Base-by-base conservation (phyloP, 768 basidiomycete species). In the Trametes coccinea region DNA sequence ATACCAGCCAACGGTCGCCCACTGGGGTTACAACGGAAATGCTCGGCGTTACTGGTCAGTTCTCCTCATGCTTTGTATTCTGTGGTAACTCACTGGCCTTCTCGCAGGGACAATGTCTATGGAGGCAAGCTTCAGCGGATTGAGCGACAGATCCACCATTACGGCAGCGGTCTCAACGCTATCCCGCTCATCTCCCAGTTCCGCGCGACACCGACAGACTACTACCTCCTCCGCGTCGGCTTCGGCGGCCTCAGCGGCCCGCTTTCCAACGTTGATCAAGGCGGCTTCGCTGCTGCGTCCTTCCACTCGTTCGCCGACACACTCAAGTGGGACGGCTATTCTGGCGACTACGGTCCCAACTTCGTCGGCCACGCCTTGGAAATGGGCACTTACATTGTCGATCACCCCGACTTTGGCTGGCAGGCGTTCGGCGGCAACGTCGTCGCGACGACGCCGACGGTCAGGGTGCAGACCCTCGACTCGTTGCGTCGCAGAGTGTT, bases 11-110 rank as follows among this genome's bases (percentile, higher is more conserved):
- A 74, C 80, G 5, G 77, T 84, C 37, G 78, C 83, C n/a, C 83
- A 84, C 68, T 85, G 83, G 83, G 83, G 82, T 14, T 84, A 84
- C 70, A 84, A 84, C 64, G 83, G 83, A 6, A 84, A 84, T 66
- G 83, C 83, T 1, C 73, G 83, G 55, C 77, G 83, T 33, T 84
- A 83, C 71, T 83, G 82, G 83, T 82, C 56, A 50, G 74, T 69
- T 29, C 41, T 49, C 29, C 8, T 9, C 9, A 2, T 9, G 22
- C 16, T 30, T 0, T 11, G 9, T 3, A 44, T 31, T 11, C 43
- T 27, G 22, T 10, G n/a, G 14, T 7, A n/a, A 22, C 17, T 3
- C 39, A 31, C 29, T 57, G 9, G 56, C 16, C 37, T 52, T 45
- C 49, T 59, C 13, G 16, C 56, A 83, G 82, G 84, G 84, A 85